Evolutionary conservation across 2,329 filamentous ascomycete genomes (phyloP).

Genomic region (Alternaria sp.): DNA sequence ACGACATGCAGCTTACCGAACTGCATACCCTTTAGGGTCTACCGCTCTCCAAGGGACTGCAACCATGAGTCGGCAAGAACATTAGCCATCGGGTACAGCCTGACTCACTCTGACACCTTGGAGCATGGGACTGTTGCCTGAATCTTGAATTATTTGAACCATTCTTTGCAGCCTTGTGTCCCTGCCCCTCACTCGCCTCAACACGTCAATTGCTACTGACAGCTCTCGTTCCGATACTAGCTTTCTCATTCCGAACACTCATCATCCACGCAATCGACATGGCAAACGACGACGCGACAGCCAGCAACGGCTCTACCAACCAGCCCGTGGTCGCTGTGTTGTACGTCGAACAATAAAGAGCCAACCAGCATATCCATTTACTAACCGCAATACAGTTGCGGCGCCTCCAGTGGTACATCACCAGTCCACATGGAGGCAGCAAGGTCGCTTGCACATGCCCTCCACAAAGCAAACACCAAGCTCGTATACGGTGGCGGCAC

Average conservation of each 20-base stretch:
- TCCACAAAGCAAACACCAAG: constrained; percentile 79
- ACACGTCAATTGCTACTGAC: constrained; percentile 8
- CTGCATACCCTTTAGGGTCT: constrained; percentile 7
- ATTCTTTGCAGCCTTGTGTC: not conserved
- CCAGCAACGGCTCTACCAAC: constrained; percentile 27
- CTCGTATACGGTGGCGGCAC: constrained; percentile 97
- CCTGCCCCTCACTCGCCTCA: constrained; percentile 15
- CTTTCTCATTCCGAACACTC: constrained; percentile 16
- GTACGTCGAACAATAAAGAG: constrained; percentile 52
- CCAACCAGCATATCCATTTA: not conserved
- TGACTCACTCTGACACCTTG: not conserved
- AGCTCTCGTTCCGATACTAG: constrained; percentile 19
- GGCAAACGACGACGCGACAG: constrained; percentile 24
- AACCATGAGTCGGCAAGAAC: constrained; percentile 12
- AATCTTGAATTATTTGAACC: not conserved
- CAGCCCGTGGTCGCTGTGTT: constrained; percentile 87
- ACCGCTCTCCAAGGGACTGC: not conserved
- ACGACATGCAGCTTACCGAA: constrained; percentile 23
- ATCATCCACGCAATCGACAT: constrained; percentile 22
- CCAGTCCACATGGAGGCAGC: constrained; percentile 81
- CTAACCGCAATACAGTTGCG: constrained; percentile 68
- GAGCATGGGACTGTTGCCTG: not conserved
- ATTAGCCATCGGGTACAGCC: not conserved
- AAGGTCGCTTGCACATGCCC: constrained; percentile 73
- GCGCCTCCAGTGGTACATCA: constrained; percentile 76